Percentiles rank a stretch among this genome's conserved stretches.
Evolutionary conservation across 345 rosid species (phyloP).

Genomic region (Cardiospermum halicacabum): DNA sequence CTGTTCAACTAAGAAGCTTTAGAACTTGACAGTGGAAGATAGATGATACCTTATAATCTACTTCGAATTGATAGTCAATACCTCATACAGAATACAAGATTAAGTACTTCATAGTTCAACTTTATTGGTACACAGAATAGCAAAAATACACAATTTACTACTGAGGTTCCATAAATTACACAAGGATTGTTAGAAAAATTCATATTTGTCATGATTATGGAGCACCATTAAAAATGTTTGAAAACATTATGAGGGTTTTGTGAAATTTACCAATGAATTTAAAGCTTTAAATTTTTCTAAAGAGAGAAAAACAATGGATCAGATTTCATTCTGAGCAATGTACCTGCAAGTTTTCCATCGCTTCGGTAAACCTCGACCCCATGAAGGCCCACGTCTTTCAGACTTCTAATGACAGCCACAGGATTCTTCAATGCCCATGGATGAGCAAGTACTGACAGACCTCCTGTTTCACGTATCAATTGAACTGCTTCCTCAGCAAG

Average conservation of each 20-base stretch:
- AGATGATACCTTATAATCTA: too few species aligned
- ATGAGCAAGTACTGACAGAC: slow-evolving; percentile 94
- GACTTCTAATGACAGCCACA: slow-evolving; percentile 44
- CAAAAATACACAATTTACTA: too few species aligned
- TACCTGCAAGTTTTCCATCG: slow-evolving; percentile 78
- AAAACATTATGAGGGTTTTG: not conserved
- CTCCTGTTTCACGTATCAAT: slow-evolving; percentile 73
- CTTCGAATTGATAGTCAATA: too few species aligned
- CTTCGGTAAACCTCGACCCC: slow-evolving; percentile 90
- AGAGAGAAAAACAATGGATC: not conserved
- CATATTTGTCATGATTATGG: too few species aligned
- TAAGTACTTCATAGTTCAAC: too few species aligned
- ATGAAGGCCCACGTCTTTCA: slow-evolving; percentile 85
- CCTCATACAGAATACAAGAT: too few species aligned
- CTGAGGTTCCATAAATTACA: too few species aligned
- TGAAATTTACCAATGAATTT: not conserved
- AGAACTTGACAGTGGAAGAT: not conserved
- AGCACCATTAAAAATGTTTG: not conserved
- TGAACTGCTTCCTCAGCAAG: slow-evolving; percentile 67
- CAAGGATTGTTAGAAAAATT: too few species aligned
- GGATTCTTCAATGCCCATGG: slow-evolving; percentile 95
- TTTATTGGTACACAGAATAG: too few species aligned
- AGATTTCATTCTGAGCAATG: slow-evolving; percentile 4
- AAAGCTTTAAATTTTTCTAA: not conserved
- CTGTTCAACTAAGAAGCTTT: slow-evolving; percentile 45